phyloP scores from a whole-genome alignment of 108 stramenopile species.

The Cyclotella cryptica region DNA sequence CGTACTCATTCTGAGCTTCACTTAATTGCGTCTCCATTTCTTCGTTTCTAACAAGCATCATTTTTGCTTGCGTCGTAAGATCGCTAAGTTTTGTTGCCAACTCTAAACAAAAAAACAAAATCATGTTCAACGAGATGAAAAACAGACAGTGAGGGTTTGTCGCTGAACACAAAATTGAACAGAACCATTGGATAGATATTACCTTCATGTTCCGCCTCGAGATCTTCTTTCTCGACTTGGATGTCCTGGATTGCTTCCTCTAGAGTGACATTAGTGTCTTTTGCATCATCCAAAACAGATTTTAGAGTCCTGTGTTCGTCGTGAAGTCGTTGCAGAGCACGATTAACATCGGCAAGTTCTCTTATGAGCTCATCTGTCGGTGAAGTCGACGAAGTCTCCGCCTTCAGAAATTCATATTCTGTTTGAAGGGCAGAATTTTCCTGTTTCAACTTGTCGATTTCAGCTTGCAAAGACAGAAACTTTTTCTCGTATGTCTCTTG shows the following conservation, averaged over 20 bases:
- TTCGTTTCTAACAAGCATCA: constrained; percentile 44
- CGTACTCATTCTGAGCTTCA: constrained; percentile 33
- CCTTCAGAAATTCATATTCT: not conserved
- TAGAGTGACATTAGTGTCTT: constrained; percentile 20
- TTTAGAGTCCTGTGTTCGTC: constrained; percentile 16
- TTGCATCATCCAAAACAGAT: constrained; percentile 9
- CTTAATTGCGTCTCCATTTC: constrained; percentile 36
- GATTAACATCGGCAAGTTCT: constrained; percentile 14
- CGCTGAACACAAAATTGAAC: not conserved
- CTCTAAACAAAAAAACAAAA: not conserved
- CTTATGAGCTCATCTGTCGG: constrained; percentile 11
- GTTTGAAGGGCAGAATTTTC: not conserved
- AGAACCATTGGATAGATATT: constrained; percentile 9
- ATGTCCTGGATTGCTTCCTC: constrained; percentile 38
- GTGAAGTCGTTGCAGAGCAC: constrained; percentile 12
- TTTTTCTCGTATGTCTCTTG: constrained; percentile 19
- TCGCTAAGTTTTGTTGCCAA: constrained; percentile 20
- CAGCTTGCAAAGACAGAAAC: constrained; percentile 18
- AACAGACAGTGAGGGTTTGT: not conserved
- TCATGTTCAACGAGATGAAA: too few species aligned
- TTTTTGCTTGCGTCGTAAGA: constrained; percentile 48
- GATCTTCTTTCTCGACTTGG: constrained; percentile 27
- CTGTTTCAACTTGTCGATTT: constrained; percentile 20
- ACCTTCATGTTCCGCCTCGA: constrained; percentile 40
- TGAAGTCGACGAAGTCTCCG: not conserved